Base-by-base conservation (phyloP, 2,329 filamentous ascomycete species). In the Aspergillus neoniger region DNA sequence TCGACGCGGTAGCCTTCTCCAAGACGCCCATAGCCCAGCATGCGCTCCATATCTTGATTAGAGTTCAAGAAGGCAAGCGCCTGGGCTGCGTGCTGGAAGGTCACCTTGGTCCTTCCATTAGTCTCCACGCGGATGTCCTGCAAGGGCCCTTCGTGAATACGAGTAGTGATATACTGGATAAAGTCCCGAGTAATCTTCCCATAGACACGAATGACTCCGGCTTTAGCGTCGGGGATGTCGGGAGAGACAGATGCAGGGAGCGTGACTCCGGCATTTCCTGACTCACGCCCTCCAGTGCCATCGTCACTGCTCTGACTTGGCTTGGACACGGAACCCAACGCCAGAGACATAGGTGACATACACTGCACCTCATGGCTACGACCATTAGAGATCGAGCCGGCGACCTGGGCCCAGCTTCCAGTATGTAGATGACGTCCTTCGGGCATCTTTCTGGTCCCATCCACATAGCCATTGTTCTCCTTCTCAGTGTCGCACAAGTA, bases 71-170 rank as follows among this genome's bases (percentile, higher is more conserved):
- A 74, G 5, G 68, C 65, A 47, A 70, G 57, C 6, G 77, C 77
- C 49, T 77, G 72, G 15, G 65, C 62, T 21, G 74, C 71, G 57
- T 76, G 68, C 63, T 76, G 74, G 64, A 80, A 79, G 48, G 74
- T 72, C 57, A 79, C 70, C 19, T 72, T 71, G 5, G 73, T 72
- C 43, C 69, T 72, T 50, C 63, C 65, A 48, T 71, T 67, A 36
- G 66, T 66, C 28, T 74, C 69, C 32, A 75, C 69, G 8, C 70
- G 69, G 50, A 79, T 72, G n/a, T 76, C 74, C 55, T 73, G 74
- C 47, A 80, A 64, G 2, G 77, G 72, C 14, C 77, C 77, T 58
- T 77, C 73, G 56, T 69, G 70, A 60, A 80, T 77, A 38, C 71
- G 69, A 23, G 70, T 68, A 12, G 77, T 76, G 44, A 77, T 65